These are phyloP conservation scores for Saccharomyces hybrid DNA, from an alignment of 1,139 yeast genomes.

Conservation along the genomic window DNA sequence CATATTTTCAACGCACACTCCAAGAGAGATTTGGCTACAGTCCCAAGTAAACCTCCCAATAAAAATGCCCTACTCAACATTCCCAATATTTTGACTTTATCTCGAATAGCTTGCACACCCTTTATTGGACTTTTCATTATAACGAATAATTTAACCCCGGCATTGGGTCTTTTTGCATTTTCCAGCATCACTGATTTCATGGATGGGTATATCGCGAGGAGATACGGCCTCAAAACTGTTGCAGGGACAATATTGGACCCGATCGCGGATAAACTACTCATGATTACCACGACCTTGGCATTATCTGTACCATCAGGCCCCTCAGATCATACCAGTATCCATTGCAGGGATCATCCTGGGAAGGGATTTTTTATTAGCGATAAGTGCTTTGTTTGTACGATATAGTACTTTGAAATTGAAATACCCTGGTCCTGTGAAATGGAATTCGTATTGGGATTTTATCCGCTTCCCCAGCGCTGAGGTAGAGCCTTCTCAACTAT, in stretches of 20 bases:
- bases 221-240: conserved; percentile 65
- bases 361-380: conserved; percentile 67
- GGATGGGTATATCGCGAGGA: conserved; percentile 87
- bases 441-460: conserved; percentile 65
- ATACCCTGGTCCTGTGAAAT: conserved; percentile 40
- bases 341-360: conserved; percentile 76
- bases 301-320: conserved; percentile 56
- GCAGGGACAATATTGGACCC: conserved; percentile 93
- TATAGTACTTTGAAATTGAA: conserved; percentile 71
- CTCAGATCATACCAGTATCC: conserved; percentile 47
- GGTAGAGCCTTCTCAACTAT: conserved; percentile 81
- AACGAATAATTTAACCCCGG: conserved; percentile 50
- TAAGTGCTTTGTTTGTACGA: conserved; percentile 70
- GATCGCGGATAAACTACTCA: conserved; percentile 83
- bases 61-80: conserved; percentile 55
- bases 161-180: conserved; percentile 67
- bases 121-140: conserved; percentile 71
- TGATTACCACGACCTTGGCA: conserved; percentile 79
- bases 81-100: conserved; percentile 76
- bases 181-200: conserved; percentile 86
- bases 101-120: conserved; percentile 76
- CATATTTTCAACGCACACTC: background rate
- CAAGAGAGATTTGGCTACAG: background rate
- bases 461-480: conserved; percentile 70
- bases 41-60: background rate